Evolutionary conservation across 208 protist species (phyloP).

Genomic region (Wallacemonas collosoma): DNA sequence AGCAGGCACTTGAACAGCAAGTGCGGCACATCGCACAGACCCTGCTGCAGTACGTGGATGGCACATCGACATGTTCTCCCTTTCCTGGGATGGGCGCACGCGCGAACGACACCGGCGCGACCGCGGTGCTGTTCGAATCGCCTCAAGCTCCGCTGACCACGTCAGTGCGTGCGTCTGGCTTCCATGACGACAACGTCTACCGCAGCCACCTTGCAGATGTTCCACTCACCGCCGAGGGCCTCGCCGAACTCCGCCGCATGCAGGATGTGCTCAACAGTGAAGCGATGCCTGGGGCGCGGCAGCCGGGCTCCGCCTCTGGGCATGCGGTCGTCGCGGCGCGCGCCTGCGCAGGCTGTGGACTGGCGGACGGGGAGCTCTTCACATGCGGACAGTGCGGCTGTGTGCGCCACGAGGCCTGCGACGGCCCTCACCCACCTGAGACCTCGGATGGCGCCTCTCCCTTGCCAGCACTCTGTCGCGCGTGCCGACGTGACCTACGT

Average conservation of each 20-base stretch:
- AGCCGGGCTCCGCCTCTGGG: not conserved
- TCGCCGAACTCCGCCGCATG: constrained; percentile 23
- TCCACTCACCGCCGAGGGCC: constrained; percentile 1
- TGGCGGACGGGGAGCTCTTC: constrained; percentile 59
- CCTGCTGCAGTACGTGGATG: constrained; percentile 15
- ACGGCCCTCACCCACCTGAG: constrained; percentile 57
- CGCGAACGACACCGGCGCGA: no score
- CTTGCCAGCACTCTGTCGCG: constrained; percentile 26
- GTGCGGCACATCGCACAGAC: constrained; percentile 27
- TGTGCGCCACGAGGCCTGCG: constrained; percentile 77
- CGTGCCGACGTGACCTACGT: constrained; percentile 33
- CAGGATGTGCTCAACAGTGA: constrained; percentile 19
- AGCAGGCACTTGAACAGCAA: constrained; percentile 30
- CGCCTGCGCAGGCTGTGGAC: constrained; percentile 32
- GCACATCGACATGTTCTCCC: not conserved
- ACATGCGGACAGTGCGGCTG: constrained; percentile 53
- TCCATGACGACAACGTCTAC: not conserved
- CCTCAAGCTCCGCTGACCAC: no score
- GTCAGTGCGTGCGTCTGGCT: no score
- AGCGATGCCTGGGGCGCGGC: not conserved
- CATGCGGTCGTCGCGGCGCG: not conserved
- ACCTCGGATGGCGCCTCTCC: not conserved
- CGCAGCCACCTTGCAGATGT: not conserved
- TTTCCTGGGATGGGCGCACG: no score
- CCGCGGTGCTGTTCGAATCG: no score